Evolutionary conservation across 1,139 yeast genomes (phyloP), one percentile per base, ranked within the genome.

Genomic region (Pichia sp.): DNA sequence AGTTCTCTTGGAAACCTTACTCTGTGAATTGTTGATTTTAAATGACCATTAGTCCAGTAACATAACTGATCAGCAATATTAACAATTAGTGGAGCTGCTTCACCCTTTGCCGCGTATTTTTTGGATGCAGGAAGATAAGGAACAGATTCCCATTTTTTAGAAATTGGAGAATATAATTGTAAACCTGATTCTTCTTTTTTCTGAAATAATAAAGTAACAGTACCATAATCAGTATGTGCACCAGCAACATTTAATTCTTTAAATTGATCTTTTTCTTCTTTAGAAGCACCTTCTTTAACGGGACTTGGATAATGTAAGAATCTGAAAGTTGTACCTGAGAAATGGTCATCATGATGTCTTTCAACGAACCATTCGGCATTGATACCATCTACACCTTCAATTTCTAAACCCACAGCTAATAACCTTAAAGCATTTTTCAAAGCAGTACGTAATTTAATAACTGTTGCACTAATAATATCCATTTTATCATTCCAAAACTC

Each of bases 151-250:
- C 80, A 75, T 40, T 57, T 51, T 46, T 68, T 70, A 10, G 67
- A 52, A 1, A 70, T 54, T 0, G 77, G 78, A 0, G 79, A 72
- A 40, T 66, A 66, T 9, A 75, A 72, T 48, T 75, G 78, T 42
- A 75, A 61, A 1, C 80, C 80, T 66, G 55, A 69, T 57, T 50
- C 70, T 63, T 52, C 67, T 29, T 69, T 52, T 41, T 52, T 50
- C 45, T 56, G 60, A 34, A 57, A 72, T 35, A 74, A 60, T 22
- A 74, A 59, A 0, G 80, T 74, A 48, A 72, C 64, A 9, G 77
- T 69, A 5, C 80, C 80, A 48, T 75, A 75, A 53, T 75, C 80
- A 0, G 80, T 74, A 50, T 75, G 80, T 2, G 80, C 78, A 23
- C 80, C 80, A 3, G 79, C 79, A 38, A 78, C 64, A 36, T 56